A percentile compares a stretch with the other conserved stretches of the same genome.
Conservation (phyloP, 2,329 filamentous ascomycete species). For the Endothia cerciana region DNA sequence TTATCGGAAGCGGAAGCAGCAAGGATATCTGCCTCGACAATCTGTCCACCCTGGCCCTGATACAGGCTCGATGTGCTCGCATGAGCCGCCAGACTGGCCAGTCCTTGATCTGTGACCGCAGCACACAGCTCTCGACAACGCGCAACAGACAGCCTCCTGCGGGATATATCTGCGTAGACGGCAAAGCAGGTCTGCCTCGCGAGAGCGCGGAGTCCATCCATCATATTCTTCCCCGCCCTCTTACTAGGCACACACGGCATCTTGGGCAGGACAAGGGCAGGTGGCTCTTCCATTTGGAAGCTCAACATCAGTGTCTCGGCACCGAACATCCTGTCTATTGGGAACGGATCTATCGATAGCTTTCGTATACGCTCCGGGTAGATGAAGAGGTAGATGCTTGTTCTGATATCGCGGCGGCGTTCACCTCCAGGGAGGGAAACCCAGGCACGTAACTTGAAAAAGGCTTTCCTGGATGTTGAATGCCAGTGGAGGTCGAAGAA, state of each 20-base stretch:
- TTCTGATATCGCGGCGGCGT: conserved; percentile 18
- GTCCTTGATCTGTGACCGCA: conserved; percentile 5
- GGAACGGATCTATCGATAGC: conserved; percentile 8
- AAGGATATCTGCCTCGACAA: conserved; percentile 17
- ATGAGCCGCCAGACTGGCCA: conserved; percentile 11
- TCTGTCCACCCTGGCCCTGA: conserved; percentile 17
- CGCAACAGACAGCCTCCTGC: conserved; percentile 8
- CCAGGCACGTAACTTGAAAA: conserved; percentile 16
- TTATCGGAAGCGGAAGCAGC: neutral
- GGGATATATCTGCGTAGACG: conserved; percentile 10
- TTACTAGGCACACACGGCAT: conserved; percentile 11
- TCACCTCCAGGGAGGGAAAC: neutral
- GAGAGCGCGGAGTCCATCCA: conserved; percentile 6
- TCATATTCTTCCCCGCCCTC: neutral
- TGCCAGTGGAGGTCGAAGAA: conserved; percentile 24
- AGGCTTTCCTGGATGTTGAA: conserved; percentile 17
- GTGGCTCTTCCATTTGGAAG: conserved; percentile 6
- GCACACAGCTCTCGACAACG: conserved; percentile 13
- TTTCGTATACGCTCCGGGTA: conserved; percentile 21
- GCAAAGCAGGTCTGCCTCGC: conserved; percentile 11
- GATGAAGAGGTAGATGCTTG: conserved; percentile 16
- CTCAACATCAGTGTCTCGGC: conserved; percentile 13
- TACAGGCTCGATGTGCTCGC: conserved; percentile 17
- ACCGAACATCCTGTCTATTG: conserved; percentile 15
- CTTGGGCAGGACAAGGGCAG: conserved; percentile 14